Conservation (phyloP, 2,329 filamentous ascomycete species). For the Alternaria postmessia region DNA sequence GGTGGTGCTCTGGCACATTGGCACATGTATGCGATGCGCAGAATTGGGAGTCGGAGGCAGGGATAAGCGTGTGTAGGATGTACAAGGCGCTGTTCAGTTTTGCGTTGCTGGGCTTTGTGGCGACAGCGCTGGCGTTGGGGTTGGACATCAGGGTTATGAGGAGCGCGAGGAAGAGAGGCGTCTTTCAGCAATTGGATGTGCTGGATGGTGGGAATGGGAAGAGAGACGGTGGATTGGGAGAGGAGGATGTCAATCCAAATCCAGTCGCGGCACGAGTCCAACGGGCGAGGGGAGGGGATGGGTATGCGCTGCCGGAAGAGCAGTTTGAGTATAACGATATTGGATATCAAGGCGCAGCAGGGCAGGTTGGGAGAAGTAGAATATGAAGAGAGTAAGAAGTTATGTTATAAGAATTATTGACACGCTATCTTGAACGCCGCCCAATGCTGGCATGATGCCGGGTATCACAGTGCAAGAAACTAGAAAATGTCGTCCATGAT, state of each 20-base stretch:
- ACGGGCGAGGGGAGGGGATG: conserved; percentile 31
- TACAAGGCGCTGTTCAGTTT: conserved; percentile 70
- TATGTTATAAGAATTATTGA: not conserved
- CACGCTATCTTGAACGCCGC: conserved; percentile 30
- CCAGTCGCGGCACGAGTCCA: conserved; percentile 19
- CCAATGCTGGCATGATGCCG: conserved; percentile 38
- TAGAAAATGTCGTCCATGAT: conserved; percentile 56
- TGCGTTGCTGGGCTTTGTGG: conserved; percentile 57
- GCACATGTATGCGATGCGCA: conserved; percentile 58
- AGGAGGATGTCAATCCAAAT: conserved; percentile 37
- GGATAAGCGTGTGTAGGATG: conserved; percentile 63
- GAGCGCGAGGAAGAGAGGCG: conserved; percentile 54
- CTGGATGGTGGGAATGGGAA: conserved; percentile 40
- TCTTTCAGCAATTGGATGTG: conserved; percentile 59
- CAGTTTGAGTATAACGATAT: conserved; percentile 56
- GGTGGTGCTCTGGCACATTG: conserved; percentile 63
- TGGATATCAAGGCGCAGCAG: conserved; percentile 50
- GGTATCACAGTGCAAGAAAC: conserved; percentile 44
- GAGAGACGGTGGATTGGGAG: conserved; percentile 16
- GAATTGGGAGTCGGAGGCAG: conserved; percentile 63
- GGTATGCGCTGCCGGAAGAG: conserved; percentile 53
- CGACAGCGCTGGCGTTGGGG: conserved; percentile 57
- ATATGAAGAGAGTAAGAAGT: conserved; percentile 10
- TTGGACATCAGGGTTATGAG: conserved; percentile 60
- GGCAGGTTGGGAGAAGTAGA: conserved; percentile 21